phyloP scores from a whole-genome alignment of 148 eudicot species.

The Dysphania ambrosioides region DNA sequence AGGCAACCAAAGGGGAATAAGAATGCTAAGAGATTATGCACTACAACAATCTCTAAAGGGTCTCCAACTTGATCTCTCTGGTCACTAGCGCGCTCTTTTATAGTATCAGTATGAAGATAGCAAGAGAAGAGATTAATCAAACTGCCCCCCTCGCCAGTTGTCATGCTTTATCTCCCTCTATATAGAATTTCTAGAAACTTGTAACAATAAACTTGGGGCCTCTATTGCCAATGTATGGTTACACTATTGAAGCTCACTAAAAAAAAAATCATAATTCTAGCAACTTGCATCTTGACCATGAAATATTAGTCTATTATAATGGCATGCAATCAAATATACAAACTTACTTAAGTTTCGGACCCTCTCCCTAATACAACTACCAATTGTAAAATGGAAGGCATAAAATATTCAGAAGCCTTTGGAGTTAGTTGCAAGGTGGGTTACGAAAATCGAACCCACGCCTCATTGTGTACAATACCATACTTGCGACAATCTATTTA shows the following conservation, averaged over 20 bases:
- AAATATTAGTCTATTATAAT: too few species aligned
- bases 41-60: neutral
- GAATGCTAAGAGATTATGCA: neutral
- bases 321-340: too few species aligned
- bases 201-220: neutral
- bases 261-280: neutral
- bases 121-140: neutral
- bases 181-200: neutral
- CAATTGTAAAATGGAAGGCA: neutral
- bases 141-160: neutral
- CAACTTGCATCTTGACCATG: neutral
- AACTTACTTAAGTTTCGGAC: neutral
- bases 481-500: too few species aligned
- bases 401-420: too few species aligned
- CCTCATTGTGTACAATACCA: too few species aligned
- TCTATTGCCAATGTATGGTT: neutral
- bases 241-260: neutral
- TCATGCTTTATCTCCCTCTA: neutral
- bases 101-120: neutral
- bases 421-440: too few species aligned
- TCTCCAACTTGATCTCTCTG: neutral
- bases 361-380: neutral
- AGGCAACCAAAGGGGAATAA: neutral
- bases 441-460: neutral
- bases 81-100: neutral